Evolutionary conservation across 1,139 yeast species (phyloP).

Genomic region (Blastobotrys illinoisensis): DNA sequence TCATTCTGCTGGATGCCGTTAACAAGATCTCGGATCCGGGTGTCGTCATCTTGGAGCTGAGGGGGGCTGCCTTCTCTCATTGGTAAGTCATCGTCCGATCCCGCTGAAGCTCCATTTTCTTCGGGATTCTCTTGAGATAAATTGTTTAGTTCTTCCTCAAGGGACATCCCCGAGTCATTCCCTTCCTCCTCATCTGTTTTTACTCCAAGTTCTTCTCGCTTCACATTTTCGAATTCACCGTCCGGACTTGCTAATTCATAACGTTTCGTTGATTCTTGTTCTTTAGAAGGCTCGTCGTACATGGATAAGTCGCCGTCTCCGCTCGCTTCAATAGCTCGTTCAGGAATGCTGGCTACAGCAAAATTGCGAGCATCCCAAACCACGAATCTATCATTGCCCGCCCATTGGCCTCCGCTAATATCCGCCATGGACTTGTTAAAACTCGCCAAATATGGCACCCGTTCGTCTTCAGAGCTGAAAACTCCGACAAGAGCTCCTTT

Average conservation of each 20-base stretch:
- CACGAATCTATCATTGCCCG: background rate
- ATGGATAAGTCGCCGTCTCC: background rate
- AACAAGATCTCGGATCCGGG: conserved; percentile 19
- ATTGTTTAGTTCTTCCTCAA: background rate
- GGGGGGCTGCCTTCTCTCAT: conserved; percentile 18
- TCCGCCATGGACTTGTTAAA: background rate
- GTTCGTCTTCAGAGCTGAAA: background rate
- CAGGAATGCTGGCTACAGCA: background rate
- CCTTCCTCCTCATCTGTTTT: background rate
- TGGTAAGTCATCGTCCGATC: conserved; percentile 1
- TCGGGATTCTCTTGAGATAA: too few relatives aligned
- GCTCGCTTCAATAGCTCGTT: background rate
- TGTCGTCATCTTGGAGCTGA: conserved; percentile 21
- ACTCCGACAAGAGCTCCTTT: conserved; percentile 16
- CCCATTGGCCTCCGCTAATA: background rate
- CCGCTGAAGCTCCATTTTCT: background rate
- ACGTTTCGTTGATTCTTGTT: too few relatives aligned
- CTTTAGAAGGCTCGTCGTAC: too few relatives aligned
- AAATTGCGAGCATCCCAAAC: background rate
- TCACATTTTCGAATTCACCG: background rate
- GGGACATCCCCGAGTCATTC: background rate
- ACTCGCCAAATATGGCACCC: background rate
- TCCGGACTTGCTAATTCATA: background rate
- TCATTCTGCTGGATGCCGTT: conserved; percentile 22
- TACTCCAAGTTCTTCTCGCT: background rate